phyloP scores from a whole-genome alignment of 192 early-diverging fungal genomes.

The Rhizophagus sp. region DNA sequence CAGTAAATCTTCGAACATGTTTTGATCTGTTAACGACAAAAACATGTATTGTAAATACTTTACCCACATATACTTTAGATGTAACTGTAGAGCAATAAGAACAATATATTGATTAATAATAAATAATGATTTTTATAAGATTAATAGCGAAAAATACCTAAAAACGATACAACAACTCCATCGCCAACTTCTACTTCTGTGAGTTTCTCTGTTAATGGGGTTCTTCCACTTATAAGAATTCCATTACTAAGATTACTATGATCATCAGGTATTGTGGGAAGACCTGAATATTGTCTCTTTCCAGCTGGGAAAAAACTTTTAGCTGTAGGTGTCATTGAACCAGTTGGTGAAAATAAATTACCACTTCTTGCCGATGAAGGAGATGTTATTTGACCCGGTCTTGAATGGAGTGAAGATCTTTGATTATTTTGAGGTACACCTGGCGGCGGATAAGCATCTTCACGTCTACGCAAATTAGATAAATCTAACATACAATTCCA shows the following conservation, averaged over 20 bases:
- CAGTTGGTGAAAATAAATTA: slow-evolving; percentile 22
- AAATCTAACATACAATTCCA: slow-evolving; percentile 65
- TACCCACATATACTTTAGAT: slow-evolving; percentile 46
- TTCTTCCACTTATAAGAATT: slow-evolving; percentile 16
- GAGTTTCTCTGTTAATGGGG: slow-evolving; percentile 24
- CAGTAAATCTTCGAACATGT: slow-evolving; percentile 54
- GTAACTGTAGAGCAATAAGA: slow-evolving; percentile 28
- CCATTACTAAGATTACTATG: slow-evolving; percentile 30
- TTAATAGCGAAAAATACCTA: slow-evolving; percentile 35
- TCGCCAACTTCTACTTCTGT: slow-evolving; percentile 53
- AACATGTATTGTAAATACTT: slow-evolving; percentile 55
- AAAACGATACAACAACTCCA: slow-evolving; percentile 60
- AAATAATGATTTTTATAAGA: background rate
- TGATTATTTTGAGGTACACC: background rate
- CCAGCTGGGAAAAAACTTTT: slow-evolving; percentile 8
- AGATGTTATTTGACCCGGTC: background rate
- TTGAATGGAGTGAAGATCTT: slow-evolving; percentile 1
- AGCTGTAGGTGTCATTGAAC: slow-evolving; percentile 30
- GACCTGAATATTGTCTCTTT: slow-evolving; percentile 14
- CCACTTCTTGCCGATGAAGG: background rate
- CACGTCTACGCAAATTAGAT: slow-evolving; percentile 41
- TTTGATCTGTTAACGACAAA: slow-evolving; percentile 62
- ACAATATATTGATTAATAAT: background rate
- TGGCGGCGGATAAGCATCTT: slow-evolving; percentile 21
- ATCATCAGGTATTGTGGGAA: slow-evolving; percentile 40